Evolutionary conservation across 1,139 yeast genomes (phyloP).

Genomic region (Arxiozyma bovina): DNA sequence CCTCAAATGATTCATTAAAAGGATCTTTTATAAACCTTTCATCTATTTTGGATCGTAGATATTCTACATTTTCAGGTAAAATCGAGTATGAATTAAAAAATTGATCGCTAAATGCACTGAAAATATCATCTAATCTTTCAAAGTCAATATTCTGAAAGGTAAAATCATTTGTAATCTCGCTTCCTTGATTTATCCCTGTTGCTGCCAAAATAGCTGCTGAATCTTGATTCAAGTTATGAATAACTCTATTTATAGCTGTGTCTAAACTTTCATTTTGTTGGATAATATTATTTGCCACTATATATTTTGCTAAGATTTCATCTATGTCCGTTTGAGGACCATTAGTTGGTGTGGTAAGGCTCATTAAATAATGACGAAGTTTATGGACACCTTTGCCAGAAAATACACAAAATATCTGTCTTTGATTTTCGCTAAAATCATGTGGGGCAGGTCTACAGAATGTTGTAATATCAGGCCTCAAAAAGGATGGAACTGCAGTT

Average conservation of each 20-base stretch:
- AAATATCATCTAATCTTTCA: conserved; percentile 26
- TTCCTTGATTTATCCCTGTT: conserved; percentile 27
- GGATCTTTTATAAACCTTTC: conserved; percentile 29
- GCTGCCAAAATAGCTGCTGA: conserved; percentile 31
- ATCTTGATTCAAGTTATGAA: conserved; percentile 26
- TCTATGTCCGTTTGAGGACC: conserved; percentile 30
- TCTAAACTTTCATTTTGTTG: conserved; percentile 22
- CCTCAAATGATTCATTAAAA: conserved; percentile 25
- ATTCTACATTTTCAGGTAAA: conserved; percentile 18
- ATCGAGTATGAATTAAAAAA: conserved; percentile 13
- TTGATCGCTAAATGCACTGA: conserved; percentile 18
- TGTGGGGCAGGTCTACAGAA: conserved; percentile 94
- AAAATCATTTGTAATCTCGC: conserved; percentile 26
- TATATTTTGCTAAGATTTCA: conserved; percentile 27
- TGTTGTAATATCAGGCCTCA: conserved; percentile 74
- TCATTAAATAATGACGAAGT: conserved; percentile 54
- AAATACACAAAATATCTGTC: conserved; percentile 82
- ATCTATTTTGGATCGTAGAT: conserved; percentile 21
- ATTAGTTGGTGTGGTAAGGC: conserved; percentile 30
- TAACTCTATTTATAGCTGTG: conserved; percentile 25
- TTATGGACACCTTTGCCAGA: conserved; percentile 81
- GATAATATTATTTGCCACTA: conserved; percentile 23
- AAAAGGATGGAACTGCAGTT: conserved; percentile 85
- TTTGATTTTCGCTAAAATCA: conserved; percentile 83
- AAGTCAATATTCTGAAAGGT: conserved; percentile 29